Evolutionary conservation across 805 yeast species (phyloP).

Genomic region (Lachancea sp.): DNA sequence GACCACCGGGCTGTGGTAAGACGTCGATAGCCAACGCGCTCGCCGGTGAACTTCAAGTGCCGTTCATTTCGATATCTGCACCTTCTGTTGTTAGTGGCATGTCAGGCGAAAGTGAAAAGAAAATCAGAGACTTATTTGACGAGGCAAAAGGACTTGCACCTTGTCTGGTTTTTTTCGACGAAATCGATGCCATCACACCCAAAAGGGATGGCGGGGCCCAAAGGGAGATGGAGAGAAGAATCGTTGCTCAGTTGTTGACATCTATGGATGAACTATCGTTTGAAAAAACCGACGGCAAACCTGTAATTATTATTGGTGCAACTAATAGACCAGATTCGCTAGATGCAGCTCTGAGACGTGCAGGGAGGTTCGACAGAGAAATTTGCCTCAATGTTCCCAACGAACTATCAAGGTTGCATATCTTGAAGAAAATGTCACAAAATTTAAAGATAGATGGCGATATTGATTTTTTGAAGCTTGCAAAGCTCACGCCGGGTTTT

Average conservation of each 20-base stretch:
- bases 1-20: conserved; percentile 99
- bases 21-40: conserved; percentile 93
- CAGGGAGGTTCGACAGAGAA: conserved; percentile 94
- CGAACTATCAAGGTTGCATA: conserved; percentile 71
- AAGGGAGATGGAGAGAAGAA: conserved; percentile 95
- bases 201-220: conserved; percentile 93
- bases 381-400: conserved; percentile 93
- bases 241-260: conserved; percentile 90
- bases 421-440: conserved; percentile 66
- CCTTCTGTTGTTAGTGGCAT: conserved; percentile 96
- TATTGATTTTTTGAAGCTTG: conserved; percentile 65
- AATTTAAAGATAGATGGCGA: conserved; percentile 60
- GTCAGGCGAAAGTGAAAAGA: conserved; percentile 98
- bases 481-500: conserved; percentile 93
- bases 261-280: conserved; percentile 89
- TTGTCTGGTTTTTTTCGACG: conserved; percentile 88
- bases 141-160: conserved; percentile 91
- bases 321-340: conserved; percentile 94
- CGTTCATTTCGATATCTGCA: conserved; percentile 85
- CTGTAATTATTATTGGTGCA: conserved; percentile 92
- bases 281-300: conserved; percentile 85
- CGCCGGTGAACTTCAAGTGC: conserved; percentile 91
- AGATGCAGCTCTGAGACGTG: conserved; percentile 91
- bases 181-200: conserved; percentile 96
- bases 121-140: conserved; percentile 84